phyloP scores from a whole-genome alignment of 208 protist genomes.

The Trypanosoma lewisi region DNA sequence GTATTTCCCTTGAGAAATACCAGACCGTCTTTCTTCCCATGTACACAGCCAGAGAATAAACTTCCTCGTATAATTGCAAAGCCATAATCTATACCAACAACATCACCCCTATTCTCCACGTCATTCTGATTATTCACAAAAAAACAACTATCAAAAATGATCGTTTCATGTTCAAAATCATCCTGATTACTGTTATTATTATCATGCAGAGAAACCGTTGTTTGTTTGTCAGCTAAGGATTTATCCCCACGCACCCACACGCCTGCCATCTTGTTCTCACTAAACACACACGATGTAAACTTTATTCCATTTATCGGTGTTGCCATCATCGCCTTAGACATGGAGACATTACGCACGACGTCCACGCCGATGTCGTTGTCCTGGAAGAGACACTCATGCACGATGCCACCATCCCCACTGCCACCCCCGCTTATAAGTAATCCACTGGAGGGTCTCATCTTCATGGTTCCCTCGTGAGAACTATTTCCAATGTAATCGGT shows the following conservation, averaged over 20 bases:
- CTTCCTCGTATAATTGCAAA: slow-evolving; percentile 58
- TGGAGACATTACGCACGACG: slow-evolving; percentile 34
- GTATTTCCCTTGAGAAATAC: slow-evolving; percentile 56
- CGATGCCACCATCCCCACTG: slow-evolving; percentile 30
- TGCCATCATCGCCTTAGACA: background rate
- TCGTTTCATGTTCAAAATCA: slow-evolving; percentile 16
- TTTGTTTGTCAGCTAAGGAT: background rate
- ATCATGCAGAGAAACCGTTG: background rate
- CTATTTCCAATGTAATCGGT: too few species aligned
- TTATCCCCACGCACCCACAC: slow-evolving; percentile 45
- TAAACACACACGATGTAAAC: slow-evolving; percentile 25
- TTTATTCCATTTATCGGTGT: background rate
- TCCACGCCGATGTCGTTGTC: slow-evolving; percentile 80
- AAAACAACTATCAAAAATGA: slow-evolving; percentile 52
- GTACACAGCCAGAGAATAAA: slow-evolving; percentile 69
- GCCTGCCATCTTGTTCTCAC: slow-evolving; percentile 36
- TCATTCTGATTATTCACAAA: slow-evolving; percentile 51
- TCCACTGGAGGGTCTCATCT: slow-evolving; percentile 36
- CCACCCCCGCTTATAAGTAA: slow-evolving; percentile 51
- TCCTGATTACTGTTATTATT: background rate
- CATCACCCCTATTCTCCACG: slow-evolving; percentile 45
- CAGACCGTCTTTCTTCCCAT: slow-evolving; percentile 41
- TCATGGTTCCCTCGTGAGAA: too few species aligned
- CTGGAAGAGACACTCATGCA: slow-evolving; percentile 56
- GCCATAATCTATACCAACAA: slow-evolving; percentile 49